Conservation (phyloP, 2,329 filamentous ascomycete species). For the Aspergillus udagawae region DNA sequence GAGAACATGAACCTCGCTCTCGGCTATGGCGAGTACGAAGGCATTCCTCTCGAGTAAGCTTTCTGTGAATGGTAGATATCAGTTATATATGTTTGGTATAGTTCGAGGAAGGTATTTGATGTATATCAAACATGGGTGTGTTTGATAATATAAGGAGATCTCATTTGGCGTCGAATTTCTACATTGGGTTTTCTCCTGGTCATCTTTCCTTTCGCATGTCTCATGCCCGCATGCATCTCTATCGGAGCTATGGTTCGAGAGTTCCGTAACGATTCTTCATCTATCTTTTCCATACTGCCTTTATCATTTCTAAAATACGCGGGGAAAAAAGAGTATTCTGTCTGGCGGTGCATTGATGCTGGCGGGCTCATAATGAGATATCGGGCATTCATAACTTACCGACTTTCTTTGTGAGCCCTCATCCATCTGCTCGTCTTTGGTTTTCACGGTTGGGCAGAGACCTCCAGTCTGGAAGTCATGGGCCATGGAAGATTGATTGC, state of each 20-base stretch:
- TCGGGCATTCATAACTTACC: neutral
- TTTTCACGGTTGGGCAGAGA: neutral
- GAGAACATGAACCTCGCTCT: constrained; percentile 94
- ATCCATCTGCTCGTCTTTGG: neutral
- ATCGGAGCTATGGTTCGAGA: constrained; percentile 23
- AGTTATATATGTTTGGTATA: constrained; percentile 16
- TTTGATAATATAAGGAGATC: constrained; percentile 11
- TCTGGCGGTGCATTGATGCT: neutral
- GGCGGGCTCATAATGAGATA: neutral
- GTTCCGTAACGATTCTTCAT: constrained; percentile 7
- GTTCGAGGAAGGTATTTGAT: constrained; percentile 14
- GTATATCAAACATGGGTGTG: constrained; percentile 7
- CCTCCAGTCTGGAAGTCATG: neutral
- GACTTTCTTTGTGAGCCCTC: neutral
- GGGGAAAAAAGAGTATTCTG: neutral
- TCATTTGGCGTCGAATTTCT: constrained; percentile 1
- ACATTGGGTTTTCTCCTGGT: constrained; percentile 6
- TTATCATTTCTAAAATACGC: neutral
- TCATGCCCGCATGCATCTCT: constrained; percentile 29
- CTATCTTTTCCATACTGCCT: neutral
- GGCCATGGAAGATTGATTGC: neutral
- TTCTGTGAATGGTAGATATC: constrained; percentile 8
- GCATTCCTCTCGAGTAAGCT: constrained; percentile 62
- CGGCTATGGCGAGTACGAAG: constrained; percentile 83
- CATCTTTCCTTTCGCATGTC: constrained; percentile 14